These are phyloP conservation scores for Inonotus hispidus DNA, from an alignment of 1,284 basidiomycete species.

Conservation along the genomic window DNA sequence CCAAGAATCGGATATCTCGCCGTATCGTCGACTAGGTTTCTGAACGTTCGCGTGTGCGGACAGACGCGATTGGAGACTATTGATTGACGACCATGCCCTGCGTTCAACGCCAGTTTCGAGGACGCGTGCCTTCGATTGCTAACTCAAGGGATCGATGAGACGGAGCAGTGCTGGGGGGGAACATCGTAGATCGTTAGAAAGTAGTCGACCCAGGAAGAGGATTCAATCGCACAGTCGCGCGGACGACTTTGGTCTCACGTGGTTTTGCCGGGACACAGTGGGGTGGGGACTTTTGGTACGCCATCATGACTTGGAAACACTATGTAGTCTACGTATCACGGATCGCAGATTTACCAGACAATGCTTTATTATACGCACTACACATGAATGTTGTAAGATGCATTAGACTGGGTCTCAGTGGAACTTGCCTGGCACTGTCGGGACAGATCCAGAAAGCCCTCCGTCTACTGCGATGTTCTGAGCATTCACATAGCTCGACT, in stretches of 20 bases:
- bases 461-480: constrained; percentile 87
- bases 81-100: no score
- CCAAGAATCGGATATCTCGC: no score
- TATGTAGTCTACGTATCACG: neutral
- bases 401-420: constrained; percentile 23
- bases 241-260: neutral
- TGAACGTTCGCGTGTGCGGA: no score
- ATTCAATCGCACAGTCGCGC: no score
- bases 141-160: no score
- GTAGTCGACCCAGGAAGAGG: no score
- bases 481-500: constrained; percentile 90
- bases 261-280: neutral
- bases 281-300: neutral
- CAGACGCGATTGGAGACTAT: no score
- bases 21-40: no score
- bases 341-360: neutral
- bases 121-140: no score
- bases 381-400: neutral
- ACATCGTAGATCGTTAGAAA: no score
- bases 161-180: neutral
- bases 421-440: constrained; percentile 64
- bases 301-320: neutral
- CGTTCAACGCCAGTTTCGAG: no score
- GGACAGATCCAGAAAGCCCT: constrained; percentile 70
- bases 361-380: neutral